Percentiles rank a stretch among this genome's conserved stretches.
Evolutionary conservation across 1,284 basidiomycete species (phyloP).

Genomic region (Cutaneotrichosporon curvatum): DNA sequence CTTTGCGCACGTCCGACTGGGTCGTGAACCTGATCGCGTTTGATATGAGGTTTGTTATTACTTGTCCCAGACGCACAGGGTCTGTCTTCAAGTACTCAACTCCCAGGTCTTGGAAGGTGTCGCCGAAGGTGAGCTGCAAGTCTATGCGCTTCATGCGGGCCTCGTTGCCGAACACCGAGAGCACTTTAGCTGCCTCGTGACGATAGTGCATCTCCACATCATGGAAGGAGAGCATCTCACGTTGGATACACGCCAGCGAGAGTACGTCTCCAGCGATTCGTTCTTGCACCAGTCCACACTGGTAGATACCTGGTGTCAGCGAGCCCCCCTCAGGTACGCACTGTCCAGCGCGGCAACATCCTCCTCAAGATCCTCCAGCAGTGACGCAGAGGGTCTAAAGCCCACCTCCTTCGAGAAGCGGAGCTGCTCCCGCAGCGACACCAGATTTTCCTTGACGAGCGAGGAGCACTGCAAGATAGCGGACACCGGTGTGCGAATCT

Average conservation of each 20-base stretch:
- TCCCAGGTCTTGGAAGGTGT: constrained; percentile 8
- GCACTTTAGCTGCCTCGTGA: constrained; percentile 26
- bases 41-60: constrained; percentile 26
- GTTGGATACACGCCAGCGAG: constrained; percentile 45
- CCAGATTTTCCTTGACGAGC: constrained; percentile 29
- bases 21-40: constrained; percentile 30
- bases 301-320: constrained; percentile 23
- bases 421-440: constrained; percentile 18
- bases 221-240: constrained; percentile 27
- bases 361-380: constrained; percentile 34
- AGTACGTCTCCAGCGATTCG: constrained; percentile 47
- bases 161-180: constrained; percentile 20
- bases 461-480: constrained; percentile 31
- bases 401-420: neutral
- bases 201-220: constrained; percentile 30
- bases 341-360: constrained; percentile 34
- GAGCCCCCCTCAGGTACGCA: neutral
- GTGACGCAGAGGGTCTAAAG: constrained; percentile 12
- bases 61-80: constrained; percentile 31
- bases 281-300: constrained; percentile 47
- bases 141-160: constrained; percentile 23
- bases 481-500: constrained; percentile 28
- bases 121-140: constrained; percentile 18
- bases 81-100: constrained; percentile 23
- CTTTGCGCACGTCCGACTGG: constrained; percentile 13